Conservation (phyloP, 2,329 filamentous ascomycete genomes). For the Alternaria metachromatica region DNA sequence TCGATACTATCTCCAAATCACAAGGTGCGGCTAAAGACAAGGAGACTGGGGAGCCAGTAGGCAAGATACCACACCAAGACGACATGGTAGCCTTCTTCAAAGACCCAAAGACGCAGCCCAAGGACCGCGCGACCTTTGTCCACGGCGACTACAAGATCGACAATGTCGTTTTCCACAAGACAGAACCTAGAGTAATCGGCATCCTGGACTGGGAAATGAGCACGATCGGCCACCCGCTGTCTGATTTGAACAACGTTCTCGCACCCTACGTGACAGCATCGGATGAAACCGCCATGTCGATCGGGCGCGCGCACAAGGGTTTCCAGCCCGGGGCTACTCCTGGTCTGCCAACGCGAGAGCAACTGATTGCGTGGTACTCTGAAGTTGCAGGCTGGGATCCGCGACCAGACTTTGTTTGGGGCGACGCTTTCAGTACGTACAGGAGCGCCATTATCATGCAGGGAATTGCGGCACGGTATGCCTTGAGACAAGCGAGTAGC, state of each 20-base stretch:
- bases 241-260: constrained; percentile 83
- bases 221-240: constrained; percentile 93
- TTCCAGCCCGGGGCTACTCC: constrained; percentile 70
- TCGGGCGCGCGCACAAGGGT: constrained; percentile 52
- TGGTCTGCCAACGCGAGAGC: constrained; percentile 68
- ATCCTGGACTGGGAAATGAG: constrained; percentile 96
- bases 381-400: constrained; percentile 76
- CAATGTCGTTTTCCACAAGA: constrained; percentile 77
- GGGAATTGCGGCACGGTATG: constrained; percentile 90
- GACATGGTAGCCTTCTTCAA: constrained; percentile 81
- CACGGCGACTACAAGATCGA: constrained; percentile 94
- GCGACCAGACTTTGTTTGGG: constrained; percentile 65
- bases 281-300: constrained; percentile 45
- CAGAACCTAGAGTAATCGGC: constrained; percentile 85
- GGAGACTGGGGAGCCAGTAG: constrained; percentile 78
- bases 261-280: constrained; percentile 53
- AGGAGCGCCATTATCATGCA: constrained; percentile 72
- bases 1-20: constrained; percentile 76
- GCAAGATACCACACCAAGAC: constrained; percentile 81
- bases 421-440: constrained; percentile 68
- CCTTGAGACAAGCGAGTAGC: constrained; percentile 86
- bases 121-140: constrained; percentile 78
- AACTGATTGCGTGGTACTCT: constrained; percentile 70
- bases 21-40: constrained; percentile 79
- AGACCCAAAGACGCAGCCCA: constrained; percentile 71